These are phyloP conservation scores for Hypoxylon sp. DNA, from an alignment of 2,329 filamentous ascomycete species.

Conservation along the genomic window DNA sequence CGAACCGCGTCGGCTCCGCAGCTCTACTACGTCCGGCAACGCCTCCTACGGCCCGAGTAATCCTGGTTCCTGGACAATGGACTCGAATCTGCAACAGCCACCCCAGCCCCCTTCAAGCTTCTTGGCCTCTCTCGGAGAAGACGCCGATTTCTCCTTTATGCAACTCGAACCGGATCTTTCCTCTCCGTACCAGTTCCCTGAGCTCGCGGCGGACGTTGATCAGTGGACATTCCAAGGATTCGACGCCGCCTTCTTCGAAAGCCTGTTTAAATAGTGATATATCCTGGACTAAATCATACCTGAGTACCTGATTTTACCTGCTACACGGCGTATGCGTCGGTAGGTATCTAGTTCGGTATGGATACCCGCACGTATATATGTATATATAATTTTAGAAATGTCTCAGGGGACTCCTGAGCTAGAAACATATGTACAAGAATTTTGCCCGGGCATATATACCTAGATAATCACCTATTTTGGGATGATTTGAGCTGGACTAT, in stretches of 20 bases:
- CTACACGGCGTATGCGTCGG: not conserved
- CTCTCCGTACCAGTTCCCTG: slow-evolving; percentile 44
- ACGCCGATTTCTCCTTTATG: slow-evolving; percentile 38
- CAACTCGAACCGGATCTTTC: slow-evolving; percentile 46
- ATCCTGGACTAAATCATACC: not conserved
- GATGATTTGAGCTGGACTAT: slow-evolving; percentile 3
- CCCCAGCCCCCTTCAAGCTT: slow-evolving; percentile 19
- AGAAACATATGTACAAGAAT: slow-evolving; percentile 42
- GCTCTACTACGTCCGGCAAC: not conserved
- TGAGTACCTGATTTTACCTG: not conserved
- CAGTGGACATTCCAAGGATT: slow-evolving; percentile 59
- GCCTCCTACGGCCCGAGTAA: not conserved
- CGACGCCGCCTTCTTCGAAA: slow-evolving; percentile 51
- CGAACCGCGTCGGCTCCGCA: not conserved
- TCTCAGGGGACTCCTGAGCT: slow-evolving; percentile 13
- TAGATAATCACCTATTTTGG: slow-evolving; percentile 12
- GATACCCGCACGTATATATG: slow-evolving; percentile 30
- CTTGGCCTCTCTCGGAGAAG: slow-evolving; percentile 22
- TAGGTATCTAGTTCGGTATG: slow-evolving; percentile 9
- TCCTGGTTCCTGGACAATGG: not conserved
- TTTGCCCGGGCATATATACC: slow-evolving; percentile 15
- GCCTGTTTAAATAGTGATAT: slow-evolving; percentile 35
- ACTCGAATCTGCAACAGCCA: slow-evolving; percentile 27
- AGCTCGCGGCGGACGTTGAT: slow-evolving; percentile 52
- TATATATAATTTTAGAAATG: slow-evolving; percentile 32